phyloP scores from a whole-genome alignment of 2,329 filamentous ascomycete species.

The Teratosphaeria zuluensis region DNA sequence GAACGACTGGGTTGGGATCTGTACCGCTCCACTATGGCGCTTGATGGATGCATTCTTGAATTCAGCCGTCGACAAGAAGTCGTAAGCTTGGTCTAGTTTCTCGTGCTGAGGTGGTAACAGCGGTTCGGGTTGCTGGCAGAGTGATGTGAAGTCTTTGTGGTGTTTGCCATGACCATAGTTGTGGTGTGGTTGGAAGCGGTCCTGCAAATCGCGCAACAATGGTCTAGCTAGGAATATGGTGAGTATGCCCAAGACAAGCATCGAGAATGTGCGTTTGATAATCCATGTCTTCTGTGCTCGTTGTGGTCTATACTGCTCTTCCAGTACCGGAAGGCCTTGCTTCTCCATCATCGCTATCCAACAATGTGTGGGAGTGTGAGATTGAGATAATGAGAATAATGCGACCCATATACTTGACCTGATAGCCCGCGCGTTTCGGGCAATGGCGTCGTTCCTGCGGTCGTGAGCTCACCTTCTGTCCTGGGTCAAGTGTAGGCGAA shows the following conservation, averaged over 20 bases:
- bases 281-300: constrained; percentile 5
- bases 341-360: constrained; percentile 16
- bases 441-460: not conserved
- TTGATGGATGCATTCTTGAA: constrained; percentile 29
- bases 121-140: constrained; percentile 19
- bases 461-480: not conserved
- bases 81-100: constrained; percentile 19
- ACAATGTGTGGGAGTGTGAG: not conserved
- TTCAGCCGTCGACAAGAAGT: constrained; percentile 19
- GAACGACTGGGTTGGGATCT: constrained; percentile 46
- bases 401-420: not conserved
- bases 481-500: not conserved
- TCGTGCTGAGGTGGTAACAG: constrained; percentile 18
- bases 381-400: not conserved
- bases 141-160: not conserved
- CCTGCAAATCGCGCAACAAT: not conserved
- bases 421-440: not conserved
- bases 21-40: constrained; percentile 46
- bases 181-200: constrained; percentile 1
- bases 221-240: constrained; percentile 5
- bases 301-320: constrained; percentile 9
- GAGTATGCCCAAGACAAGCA: constrained; percentile 8
- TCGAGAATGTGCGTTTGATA: constrained; percentile 9
- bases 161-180: constrained; percentile 1
- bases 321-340: constrained; percentile 11